These are phyloP conservation scores for Phialophora expanda DNA, from an alignment of 2,329 filamentous ascomycete species.

Conservation along the genomic window DNA sequence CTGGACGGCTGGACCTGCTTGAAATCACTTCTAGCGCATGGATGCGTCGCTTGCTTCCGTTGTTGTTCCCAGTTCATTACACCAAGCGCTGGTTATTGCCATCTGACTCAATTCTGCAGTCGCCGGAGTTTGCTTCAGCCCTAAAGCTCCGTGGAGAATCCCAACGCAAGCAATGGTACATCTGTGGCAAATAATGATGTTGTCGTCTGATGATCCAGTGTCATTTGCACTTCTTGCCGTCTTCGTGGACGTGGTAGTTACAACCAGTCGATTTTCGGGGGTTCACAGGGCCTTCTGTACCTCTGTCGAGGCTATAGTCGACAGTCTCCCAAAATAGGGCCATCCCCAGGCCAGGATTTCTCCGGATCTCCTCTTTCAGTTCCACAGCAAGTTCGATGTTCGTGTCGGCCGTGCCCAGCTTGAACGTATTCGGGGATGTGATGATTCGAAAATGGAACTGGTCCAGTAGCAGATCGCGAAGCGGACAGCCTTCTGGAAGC, in stretches of 20 bases:
- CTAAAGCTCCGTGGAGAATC: background rate
- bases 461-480: background rate
- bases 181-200: background rate
- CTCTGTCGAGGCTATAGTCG: background rate
- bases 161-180: background rate
- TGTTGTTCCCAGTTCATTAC: background rate
- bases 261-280: background rate
- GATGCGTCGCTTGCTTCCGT: background rate
- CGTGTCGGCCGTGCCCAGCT: background rate
- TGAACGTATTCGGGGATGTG: background rate
- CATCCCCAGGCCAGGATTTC: background rate
- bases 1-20: background rate
- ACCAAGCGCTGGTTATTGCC: background rate
- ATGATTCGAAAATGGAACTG: background rate
- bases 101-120: background rate
- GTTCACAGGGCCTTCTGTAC: background rate
- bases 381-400: background rate
- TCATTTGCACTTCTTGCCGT: background rate
- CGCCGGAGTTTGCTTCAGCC: background rate
- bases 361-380: background rate
- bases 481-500: background rate
- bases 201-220: background rate
- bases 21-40: background rate
- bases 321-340: background rate
- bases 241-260: background rate